A percentile compares a stretch with the other conserved stretches of the same genome.
Conservation (phyloP, 2,329 filamentous ascomycete genomes). For the Sclerotinia minor region DNA sequence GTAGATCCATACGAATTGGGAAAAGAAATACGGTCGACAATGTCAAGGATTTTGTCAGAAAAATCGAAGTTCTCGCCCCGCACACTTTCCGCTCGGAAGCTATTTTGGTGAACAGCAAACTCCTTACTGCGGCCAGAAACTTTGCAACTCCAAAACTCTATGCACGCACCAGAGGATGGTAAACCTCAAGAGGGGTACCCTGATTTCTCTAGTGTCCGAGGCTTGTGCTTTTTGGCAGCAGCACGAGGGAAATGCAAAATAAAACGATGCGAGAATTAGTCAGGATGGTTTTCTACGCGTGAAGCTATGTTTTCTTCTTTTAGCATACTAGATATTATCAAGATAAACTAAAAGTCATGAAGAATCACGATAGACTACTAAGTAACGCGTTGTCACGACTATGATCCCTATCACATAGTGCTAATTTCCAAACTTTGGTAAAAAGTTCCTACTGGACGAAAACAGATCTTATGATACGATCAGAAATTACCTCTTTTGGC, state of each 20-base stretch:
- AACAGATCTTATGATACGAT: neutral
- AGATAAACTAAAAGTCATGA: neutral
- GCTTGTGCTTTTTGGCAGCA: too few relatives aligned
- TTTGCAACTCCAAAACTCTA: too few relatives aligned
- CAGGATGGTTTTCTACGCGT: neutral
- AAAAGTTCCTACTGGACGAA: neutral
- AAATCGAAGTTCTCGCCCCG: neutral
- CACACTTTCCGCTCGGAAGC: neutral
- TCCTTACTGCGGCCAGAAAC: too few relatives aligned
- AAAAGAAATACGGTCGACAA: neutral
- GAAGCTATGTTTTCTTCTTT: neutral
- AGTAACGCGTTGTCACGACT: neutral
- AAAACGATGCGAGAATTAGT: neutral
- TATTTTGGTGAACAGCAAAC: neutral
- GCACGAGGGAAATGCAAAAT: neutral
- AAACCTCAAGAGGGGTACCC: too few relatives aligned
- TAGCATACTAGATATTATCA: neutral
- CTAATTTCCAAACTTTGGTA: slow-evolving; percentile 1
- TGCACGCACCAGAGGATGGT: too few relatives aligned
- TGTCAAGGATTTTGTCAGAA: neutral
- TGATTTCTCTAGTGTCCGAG: too few relatives aligned
- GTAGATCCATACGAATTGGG: neutral
- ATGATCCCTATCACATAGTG: neutral
- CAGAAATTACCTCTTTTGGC: neutral
- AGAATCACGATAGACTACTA: slow-evolving; percentile 7